A percentile compares a stretch with the other conserved stretches of the same genome.
These are phyloP conservation scores for Barnettozyma vustinii DNA, from an alignment of 805 yeast species.

Conservation along the genomic window DNA sequence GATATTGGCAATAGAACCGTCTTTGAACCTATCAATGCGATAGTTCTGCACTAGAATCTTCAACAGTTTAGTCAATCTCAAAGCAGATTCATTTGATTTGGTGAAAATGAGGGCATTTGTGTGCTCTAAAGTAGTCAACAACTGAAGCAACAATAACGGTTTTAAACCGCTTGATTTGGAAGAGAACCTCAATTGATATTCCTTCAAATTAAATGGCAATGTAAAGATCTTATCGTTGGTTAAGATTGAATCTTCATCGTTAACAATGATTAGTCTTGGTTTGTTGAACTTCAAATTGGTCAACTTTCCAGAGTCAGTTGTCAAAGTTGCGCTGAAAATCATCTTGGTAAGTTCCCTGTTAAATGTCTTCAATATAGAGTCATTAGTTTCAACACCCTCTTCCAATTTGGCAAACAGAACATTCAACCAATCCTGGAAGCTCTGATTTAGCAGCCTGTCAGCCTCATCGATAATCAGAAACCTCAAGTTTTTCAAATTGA, in stretches of 20 bases:
- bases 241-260: conserved; percentile 39
- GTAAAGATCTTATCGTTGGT: conserved; percentile 51
- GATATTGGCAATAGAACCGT: conserved; percentile 37
- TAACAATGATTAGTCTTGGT: conserved; percentile 75
- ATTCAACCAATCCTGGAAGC: conserved; percentile 88
- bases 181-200: conserved; percentile 32
- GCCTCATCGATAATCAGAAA: conserved; percentile 78
- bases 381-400: conserved; percentile 29
- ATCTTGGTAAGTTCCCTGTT: conserved; percentile 48
- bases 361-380: conserved; percentile 20
- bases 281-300: conserved; percentile 60
- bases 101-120: conserved; percentile 55
- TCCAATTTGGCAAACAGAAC: conserved; percentile 35
- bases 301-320: conserved; percentile 87
- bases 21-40: background rate
- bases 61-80: conserved; percentile 67
- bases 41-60: conserved; percentile 33
- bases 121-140: conserved; percentile 35
- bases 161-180: conserved; percentile 45
- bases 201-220: conserved; percentile 50
- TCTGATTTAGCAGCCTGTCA: conserved; percentile 76
- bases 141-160: conserved; percentile 65
- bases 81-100: conserved; percentile 78
- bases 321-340: conserved; percentile 88
- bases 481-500: conserved; percentile 47